phyloP scores from a whole-genome alignment of 805 yeast species.

The Ogataea nakhonphanomensis region DNA sequence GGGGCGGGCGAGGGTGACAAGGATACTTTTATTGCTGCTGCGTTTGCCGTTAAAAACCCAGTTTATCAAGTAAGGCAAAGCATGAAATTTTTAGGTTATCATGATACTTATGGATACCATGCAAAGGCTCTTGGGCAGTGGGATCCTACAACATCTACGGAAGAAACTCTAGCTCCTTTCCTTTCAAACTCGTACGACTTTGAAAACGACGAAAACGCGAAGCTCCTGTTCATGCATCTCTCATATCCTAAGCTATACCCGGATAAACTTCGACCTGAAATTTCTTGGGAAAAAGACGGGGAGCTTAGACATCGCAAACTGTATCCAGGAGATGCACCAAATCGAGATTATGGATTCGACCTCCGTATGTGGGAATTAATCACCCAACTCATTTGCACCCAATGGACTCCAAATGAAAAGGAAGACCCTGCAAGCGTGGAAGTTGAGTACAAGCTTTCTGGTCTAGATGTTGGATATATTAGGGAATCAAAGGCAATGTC shows the following conservation, averaged over 20 bases:
- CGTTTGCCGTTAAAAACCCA: constrained; percentile 36
- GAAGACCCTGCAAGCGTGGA: constrained; percentile 19
- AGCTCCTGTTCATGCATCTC: constrained; percentile 50
- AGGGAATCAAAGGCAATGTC: constrained; percentile 25
- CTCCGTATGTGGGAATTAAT: constrained; percentile 38
- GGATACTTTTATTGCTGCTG: constrained; percentile 72
- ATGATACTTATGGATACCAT: constrained; percentile 32
- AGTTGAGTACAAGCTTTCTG: constrained; percentile 16
- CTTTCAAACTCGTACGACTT: constrained; percentile 31
- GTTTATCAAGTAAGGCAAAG: constrained; percentile 49
- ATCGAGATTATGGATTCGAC: constrained; percentile 36
- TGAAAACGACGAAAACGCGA: constrained; percentile 20
- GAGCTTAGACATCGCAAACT: constrained; percentile 29
- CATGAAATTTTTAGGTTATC: constrained; percentile 51
- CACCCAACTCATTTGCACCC: constrained; percentile 34
- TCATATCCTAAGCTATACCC: constrained; percentile 54
- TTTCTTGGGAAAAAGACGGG: constrained; percentile 11
- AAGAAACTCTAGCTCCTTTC: constrained; percentile 7
- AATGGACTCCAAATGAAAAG: constrained; percentile 10
- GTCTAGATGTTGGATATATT: constrained; percentile 29
- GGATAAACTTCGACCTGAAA: constrained; percentile 20
- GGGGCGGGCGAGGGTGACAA: constrained; percentile 78
- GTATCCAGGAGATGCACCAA: constrained; percentile 29
- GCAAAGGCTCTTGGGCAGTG: constrained; percentile 45
- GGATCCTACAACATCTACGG: constrained; percentile 39